phyloP scores from a whole-genome alignment of 768 basidiomycete species.

The Erythrobasidium yunnanense region DNA sequence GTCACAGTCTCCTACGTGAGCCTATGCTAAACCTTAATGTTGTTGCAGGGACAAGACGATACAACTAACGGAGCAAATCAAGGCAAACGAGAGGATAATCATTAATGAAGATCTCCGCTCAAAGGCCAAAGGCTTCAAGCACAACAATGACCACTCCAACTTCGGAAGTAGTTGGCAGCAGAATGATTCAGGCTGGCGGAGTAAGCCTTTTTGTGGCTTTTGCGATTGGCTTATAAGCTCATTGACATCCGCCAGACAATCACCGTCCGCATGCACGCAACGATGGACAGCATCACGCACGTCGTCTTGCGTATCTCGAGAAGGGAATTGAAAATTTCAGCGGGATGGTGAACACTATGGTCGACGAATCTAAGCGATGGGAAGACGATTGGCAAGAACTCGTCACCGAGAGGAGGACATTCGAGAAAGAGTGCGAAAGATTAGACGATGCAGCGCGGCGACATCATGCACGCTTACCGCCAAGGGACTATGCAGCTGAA shows the following conservation, averaged over 20 bases:
- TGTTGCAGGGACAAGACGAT: neutral
- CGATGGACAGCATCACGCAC: neutral
- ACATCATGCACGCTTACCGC: neutral
- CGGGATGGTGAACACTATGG: neutral
- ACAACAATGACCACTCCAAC: neutral
- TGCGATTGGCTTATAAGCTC: too few relatives aligned
- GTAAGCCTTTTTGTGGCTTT: neutral
- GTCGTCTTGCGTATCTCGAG: neutral
- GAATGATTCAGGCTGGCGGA: neutral
- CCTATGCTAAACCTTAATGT: too few relatives aligned
- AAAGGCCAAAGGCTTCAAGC: neutral
- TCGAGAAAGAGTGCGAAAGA: neutral
- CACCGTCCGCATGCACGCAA: neutral
- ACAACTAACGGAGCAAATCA: neutral
- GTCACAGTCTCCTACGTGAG: too few relatives aligned
- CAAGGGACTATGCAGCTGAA: neutral
- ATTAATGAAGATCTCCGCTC: neutral
- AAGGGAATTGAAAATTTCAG: neutral
- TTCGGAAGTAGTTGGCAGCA: neutral
- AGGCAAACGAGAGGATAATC: neutral
- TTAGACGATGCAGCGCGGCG: neutral
- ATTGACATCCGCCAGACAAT: neutral
- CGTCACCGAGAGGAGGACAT: neutral
- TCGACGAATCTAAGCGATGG: neutral
- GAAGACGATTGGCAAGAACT: neutral